Percentiles rank a stretch among this genome's conserved stretches.
phyloP scores from a whole-genome alignment of 1,284 basidiomycete genomes.

The Porogramme epimiltina region DNA sequence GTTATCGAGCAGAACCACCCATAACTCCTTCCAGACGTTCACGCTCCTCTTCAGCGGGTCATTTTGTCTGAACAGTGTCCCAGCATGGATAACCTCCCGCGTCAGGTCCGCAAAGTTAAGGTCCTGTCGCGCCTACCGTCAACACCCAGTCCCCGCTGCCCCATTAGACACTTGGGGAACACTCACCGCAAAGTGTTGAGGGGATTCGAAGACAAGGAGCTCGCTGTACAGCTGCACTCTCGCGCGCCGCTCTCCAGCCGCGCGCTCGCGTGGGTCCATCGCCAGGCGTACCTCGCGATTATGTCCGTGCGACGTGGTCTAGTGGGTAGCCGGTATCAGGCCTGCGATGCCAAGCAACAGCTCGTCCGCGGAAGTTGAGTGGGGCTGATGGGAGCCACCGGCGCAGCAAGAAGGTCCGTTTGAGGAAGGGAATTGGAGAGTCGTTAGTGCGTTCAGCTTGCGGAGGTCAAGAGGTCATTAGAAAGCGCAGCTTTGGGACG shows the following conservation, averaged over 20 bases:
- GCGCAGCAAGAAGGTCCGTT: no score
- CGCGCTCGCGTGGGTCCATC: neutral
- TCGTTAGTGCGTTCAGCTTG: no score
- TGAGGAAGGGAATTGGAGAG: no score
- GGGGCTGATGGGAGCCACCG: no score
- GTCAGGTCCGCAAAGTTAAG: constrained; percentile 10
- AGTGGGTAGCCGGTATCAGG: no score
- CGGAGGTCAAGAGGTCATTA: no score
- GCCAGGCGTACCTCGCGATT: no score
- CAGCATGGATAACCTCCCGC: constrained; percentile 18
- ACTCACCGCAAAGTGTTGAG: constrained; percentile 9
- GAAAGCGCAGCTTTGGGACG: no score
- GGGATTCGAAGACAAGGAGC: constrained; percentile 12
- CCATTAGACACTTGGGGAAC: no score
- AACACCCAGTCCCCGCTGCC: neutral
- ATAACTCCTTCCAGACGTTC: constrained; percentile 80
- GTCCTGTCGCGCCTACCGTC: constrained; percentile 3
- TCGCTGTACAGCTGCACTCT: constrained; percentile 15
- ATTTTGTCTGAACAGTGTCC: constrained; percentile 15
- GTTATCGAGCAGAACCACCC: constrained; percentile 90
- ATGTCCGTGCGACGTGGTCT: no score
- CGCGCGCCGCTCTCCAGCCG: neutral
- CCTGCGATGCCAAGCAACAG: no score
- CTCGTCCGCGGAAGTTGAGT: no score
- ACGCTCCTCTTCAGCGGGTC: constrained; percentile 57